Evolutionary conservation across 2,329 filamentous ascomycete genomes (phyloP).

Genomic region (Colletotrichum musicola): DNA sequence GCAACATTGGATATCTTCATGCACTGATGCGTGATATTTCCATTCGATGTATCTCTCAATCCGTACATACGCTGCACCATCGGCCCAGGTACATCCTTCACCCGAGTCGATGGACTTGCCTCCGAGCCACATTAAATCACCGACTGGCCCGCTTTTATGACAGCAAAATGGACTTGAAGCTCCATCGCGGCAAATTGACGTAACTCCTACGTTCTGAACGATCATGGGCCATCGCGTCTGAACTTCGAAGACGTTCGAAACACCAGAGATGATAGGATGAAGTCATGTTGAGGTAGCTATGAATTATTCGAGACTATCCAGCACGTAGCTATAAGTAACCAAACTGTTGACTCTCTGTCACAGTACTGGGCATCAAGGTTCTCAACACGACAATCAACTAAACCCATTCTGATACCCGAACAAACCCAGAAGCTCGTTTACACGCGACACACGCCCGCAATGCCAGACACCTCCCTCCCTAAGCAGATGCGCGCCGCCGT

Average conservation of each 20-base stretch:
- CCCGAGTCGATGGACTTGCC: background rate
- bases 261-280: background rate
- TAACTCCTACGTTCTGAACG: background rate
- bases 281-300: conserved; percentile 1
- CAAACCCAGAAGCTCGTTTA: background rate
- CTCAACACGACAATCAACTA: background rate
- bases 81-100: too few relatives aligned
- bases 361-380: conserved; percentile 6
- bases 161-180: background rate
- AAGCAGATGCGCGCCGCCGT: conserved; percentile 48
- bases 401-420: background rate
- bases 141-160: conserved; percentile 32
- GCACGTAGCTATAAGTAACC: too few relatives aligned
- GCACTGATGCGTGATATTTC: too few relatives aligned
- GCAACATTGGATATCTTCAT: too few relatives aligned
- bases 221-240: background rate
- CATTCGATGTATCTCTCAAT: too few relatives aligned
- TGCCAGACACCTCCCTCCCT: conserved; percentile 39
- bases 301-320: background rate
- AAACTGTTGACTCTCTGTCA: background rate
- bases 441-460: background rate
- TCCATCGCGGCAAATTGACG: conserved; percentile 21
- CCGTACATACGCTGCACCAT: too few relatives aligned
- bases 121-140: background rate
- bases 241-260: background rate